A percentile compares a stretch with the other conserved stretches of the same genome.
phyloP scores from a whole-genome alignment of 2,329 filamentous ascomycete genomes.

The Capronia americana region DNA sequence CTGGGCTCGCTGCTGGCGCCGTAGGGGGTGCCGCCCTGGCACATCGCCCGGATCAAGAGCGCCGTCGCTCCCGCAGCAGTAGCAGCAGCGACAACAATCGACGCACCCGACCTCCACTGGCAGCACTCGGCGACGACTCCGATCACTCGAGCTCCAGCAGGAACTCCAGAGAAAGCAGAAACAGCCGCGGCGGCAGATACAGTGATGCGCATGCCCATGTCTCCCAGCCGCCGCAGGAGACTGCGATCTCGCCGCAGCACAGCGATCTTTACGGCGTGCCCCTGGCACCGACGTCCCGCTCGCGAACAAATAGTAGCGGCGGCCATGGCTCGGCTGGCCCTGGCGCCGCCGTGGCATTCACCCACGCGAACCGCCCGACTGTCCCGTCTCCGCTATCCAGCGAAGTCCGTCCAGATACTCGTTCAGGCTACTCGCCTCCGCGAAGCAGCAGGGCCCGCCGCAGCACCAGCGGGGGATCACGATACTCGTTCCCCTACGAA shows the following conservation, averaged over 20 bases:
- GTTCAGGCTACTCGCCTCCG: background rate
- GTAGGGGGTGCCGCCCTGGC: conserved; percentile 23
- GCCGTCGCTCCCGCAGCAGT: conserved; percentile 22
- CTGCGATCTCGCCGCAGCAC: background rate
- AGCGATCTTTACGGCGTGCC: conserved; percentile 10
- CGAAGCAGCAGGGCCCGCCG: conserved; percentile 14
- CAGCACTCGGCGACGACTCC: conserved; percentile 6
- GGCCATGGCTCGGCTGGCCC: conserved; percentile 25
- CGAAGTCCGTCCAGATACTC: conserved; percentile 26
- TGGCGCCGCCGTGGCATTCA: conserved; percentile 17
- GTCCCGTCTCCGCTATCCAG: conserved; percentile 32
- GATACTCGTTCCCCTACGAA: conserved; percentile 11
- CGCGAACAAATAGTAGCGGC: conserved; percentile 33
- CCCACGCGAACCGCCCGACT: conserved; percentile 28
- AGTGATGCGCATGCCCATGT: conserved; percentile 8
- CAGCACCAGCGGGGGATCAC: conserved; percentile 13
- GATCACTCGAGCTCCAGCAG: conserved; percentile 6
- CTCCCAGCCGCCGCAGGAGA: conserved; percentile 1
- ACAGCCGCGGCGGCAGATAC: conserved; percentile 19
- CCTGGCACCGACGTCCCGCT: conserved; percentile 15
- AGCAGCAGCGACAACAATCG: conserved; percentile 21
- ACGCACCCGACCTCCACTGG: conserved; percentile 11
- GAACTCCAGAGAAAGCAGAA: conserved; percentile 14
- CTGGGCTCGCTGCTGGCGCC: conserved; percentile 23
- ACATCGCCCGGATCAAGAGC: conserved; percentile 19